A percentile compares a stretch with the other conserved stretches of the same genome.
Conservation (phyloP, 768 basidiomycete genomes). For the Boletus pseudopeckii region DNA sequence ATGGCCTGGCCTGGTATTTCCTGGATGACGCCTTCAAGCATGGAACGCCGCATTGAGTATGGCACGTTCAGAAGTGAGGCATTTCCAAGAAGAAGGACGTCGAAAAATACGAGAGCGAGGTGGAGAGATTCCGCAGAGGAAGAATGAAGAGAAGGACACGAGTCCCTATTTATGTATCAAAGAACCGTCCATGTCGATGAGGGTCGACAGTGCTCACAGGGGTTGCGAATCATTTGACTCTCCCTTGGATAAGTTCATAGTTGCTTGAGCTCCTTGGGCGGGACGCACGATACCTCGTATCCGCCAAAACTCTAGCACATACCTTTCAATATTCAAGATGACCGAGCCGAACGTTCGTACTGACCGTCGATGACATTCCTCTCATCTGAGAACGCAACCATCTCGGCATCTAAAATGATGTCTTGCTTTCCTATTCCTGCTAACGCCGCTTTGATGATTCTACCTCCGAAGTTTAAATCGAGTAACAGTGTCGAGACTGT, state of each 20-base stretch:
- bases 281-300: slow-evolving; percentile 58
- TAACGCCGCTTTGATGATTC: slow-evolving; percentile 61
- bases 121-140: slow-evolving; percentile 43
- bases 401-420: slow-evolving; percentile 78
- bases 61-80: slow-evolving; percentile 49
- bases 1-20: slow-evolving; percentile 58
- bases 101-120: slow-evolving; percentile 85
- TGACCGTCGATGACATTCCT: slow-evolving; percentile 64
- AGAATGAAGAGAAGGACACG: slow-evolving; percentile 43
- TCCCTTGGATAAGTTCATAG: slow-evolving; percentile 17
- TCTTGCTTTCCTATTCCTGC: slow-evolving; percentile 39
- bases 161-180: slow-evolving; percentile 25
- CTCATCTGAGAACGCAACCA: slow-evolving; percentile 75
- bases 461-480: slow-evolving; percentile 21
- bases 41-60: slow-evolving; percentile 57
- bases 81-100: slow-evolving; percentile 70
- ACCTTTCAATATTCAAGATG: slow-evolving; percentile 1
- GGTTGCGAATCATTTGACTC: slow-evolving; percentile 20
- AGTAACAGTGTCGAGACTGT: not conserved
- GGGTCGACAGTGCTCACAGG: slow-evolving; percentile 11
- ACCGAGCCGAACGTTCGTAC: slow-evolving; percentile 15
- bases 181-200: not conserved
- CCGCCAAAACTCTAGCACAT: slow-evolving; percentile 67
- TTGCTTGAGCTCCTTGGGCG: slow-evolving; percentile 50
- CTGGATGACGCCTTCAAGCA: slow-evolving; percentile 57